Evolutionary conservation across 1,284 basidiomycete genomes (phyloP), one percentile per base, ranked within the genome.

Genomic region (Volvariella volvacea): DNA sequence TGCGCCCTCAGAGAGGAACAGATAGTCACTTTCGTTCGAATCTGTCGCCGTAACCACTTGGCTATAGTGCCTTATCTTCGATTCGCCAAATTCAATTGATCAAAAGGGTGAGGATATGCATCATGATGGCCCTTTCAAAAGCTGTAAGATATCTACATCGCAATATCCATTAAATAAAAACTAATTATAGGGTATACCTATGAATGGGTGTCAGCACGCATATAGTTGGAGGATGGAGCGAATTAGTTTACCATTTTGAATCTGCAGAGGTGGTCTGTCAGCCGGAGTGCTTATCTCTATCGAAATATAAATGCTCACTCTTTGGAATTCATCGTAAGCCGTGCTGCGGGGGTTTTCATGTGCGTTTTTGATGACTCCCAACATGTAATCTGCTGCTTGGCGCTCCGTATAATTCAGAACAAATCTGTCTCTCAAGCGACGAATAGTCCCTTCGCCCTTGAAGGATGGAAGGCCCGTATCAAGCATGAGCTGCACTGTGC

Each of bases 391-490:
- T 0, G 94, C 94, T 4, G 95, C 96, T 52, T 92, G 87, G 39
- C 90, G 77, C 59, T 99, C 95, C 47, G 78, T 85, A 45, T 96
- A 62, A 16, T 85, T 78, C 14, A 89, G 75, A 45, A 80, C 85
- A 67, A 98, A 99, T 22, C 96, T 77, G 47, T 95, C 92, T 45
- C 80, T 76, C 36, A 99, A 70, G 33, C 95, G 71, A 54, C 80
- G 80, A 60, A 99, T 95, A 1, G 94, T 97, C 0, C 74, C 73
- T 59, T 96, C 90, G 31, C 95, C 96, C 62, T 98, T 99, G 78
- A 98, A 99, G 9, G 88, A 92, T 1, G 96, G 95, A 41, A 99
- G 69, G 15, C 87, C 90, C 2, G 95, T 95, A 22, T 89, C 93
- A 20, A 97, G 76, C 96, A 99, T 99, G 42, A 99, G 73, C 47